phyloP scores from a whole-genome alignment of 129 eudicot genomes.

The Kitagawia praeruptora region DNA sequence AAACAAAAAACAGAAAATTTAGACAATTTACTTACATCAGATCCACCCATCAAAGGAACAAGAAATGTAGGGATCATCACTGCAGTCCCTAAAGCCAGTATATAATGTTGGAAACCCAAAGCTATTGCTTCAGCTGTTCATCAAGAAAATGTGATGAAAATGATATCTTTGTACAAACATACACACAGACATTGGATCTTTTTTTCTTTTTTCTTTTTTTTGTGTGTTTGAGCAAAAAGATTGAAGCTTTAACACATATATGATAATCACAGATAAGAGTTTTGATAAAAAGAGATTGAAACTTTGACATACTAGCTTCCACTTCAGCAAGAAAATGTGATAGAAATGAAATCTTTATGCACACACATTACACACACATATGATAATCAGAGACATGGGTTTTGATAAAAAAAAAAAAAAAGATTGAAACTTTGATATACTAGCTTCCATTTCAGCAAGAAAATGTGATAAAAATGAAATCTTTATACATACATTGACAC shows the following conservation, averaged over 20 bases:
- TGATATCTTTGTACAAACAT: background rate
- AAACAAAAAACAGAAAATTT: background rate
- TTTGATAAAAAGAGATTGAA: background rate
- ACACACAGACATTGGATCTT: background rate
- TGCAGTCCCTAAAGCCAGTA: conserved; percentile 93
- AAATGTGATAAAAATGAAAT: no score
- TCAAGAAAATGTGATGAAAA: background rate
- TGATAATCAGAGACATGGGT: background rate
- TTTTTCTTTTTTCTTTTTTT: background rate
- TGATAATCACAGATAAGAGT: no score
- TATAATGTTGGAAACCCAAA: conserved; percentile 93
- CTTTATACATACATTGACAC: no score
- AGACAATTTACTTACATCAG: conserved; percentile 47
- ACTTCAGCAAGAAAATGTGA: no score
- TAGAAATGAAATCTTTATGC: no score
- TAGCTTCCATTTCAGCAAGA: no score
- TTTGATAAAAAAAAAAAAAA: background rate
- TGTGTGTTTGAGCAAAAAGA: no score
- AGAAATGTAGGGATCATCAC: conserved; percentile 98
- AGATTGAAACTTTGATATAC: conserved; percentile 32
- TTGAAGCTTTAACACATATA: no score
- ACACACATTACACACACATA: no score
- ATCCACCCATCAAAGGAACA: conserved; percentile 95
- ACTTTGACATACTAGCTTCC: conserved; percentile 30
- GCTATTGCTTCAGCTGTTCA: conserved; percentile 85